These are phyloP conservation scores for Kwoniella pini DNA, from an alignment of 768 basidiomycete species.

Conservation along the genomic window DNA sequence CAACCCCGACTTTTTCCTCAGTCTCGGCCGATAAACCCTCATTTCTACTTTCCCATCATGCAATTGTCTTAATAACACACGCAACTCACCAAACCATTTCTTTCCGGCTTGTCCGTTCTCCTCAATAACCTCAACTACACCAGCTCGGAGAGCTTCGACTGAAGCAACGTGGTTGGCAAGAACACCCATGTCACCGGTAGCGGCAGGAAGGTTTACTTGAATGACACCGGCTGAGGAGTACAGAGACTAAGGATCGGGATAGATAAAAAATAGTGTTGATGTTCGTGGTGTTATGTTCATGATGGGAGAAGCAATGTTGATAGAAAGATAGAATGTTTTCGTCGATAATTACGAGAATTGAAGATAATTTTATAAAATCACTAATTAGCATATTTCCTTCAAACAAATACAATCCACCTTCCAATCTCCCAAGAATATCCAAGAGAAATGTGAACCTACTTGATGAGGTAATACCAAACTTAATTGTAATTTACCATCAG, in stretches of 20 bases:
- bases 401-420: too few species aligned
- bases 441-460: conserved; percentile 59
- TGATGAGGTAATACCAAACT: conserved; percentile 94
- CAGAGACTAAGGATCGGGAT: conserved; percentile 66
- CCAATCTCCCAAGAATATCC: too few species aligned
- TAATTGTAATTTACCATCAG: conserved; percentile 81
- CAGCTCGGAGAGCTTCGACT: conserved; percentile 92
- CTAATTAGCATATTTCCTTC: too few species aligned
- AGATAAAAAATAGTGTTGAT: neutral
- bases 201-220: conserved; percentile 92
- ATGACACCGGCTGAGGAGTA: conserved; percentile 87
- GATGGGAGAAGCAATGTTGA: too few species aligned
- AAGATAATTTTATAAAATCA: neutral
- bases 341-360: too few species aligned
- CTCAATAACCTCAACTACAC: conserved; percentile 93
- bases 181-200: conserved; percentile 97
- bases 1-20: neutral
- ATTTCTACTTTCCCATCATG: neutral
- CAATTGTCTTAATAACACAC: neutral
- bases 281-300: too few species aligned
- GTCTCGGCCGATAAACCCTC: neutral
- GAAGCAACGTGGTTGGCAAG: conserved; percentile 97
- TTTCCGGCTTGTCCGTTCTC: conserved; percentile 67
- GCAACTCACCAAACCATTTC: conserved; percentile 93
- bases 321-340: too few species aligned